Conservation (phyloP, 352 stramenopile species). For the Phytopythium boreale region DNA sequence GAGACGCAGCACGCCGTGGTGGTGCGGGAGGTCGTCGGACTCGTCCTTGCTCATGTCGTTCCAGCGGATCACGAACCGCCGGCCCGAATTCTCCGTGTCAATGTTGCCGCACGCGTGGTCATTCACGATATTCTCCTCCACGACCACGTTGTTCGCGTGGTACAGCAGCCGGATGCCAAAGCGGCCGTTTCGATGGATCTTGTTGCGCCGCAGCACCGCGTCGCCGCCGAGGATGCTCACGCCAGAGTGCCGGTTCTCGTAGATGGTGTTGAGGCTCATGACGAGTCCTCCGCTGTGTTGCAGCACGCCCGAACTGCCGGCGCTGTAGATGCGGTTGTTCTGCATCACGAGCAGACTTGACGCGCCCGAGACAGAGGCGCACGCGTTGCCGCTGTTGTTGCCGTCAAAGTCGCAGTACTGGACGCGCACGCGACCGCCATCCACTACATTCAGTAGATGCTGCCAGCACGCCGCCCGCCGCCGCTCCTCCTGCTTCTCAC, state of each 20-base stretch:
- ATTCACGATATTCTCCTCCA: slow-evolving; percentile 70
- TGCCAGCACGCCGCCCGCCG: slow-evolving; percentile 48
- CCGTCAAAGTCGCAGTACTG: slow-evolving; percentile 72
- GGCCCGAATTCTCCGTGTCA: slow-evolving; percentile 70
- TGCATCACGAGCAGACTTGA: slow-evolving; percentile 47
- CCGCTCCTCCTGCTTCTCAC: slow-evolving; percentile 8
- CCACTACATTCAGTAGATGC: slow-evolving; percentile 48
- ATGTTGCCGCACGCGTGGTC: slow-evolving; percentile 70
- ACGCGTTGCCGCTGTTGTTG: slow-evolving; percentile 60
- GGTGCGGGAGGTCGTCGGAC: slow-evolving; percentile 46
- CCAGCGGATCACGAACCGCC: slow-evolving; percentile 73
- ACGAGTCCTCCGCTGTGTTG: slow-evolving; percentile 51
- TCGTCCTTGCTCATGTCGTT: slow-evolving; percentile 75
- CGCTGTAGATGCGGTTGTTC: slow-evolving; percentile 54
- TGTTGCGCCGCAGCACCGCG: slow-evolving; percentile 59
- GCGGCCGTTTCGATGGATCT: slow-evolving; percentile 57
- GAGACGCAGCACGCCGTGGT: slow-evolving; percentile 43
- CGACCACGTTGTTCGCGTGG: slow-evolving; percentile 62
- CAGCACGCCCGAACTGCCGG: slow-evolving; percentile 60
- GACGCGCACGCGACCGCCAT: slow-evolving; percentile 41
- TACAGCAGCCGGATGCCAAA: slow-evolving; percentile 76
- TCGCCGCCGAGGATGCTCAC: slow-evolving; percentile 55
- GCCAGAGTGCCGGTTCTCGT: slow-evolving; percentile 53
- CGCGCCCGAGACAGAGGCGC: slow-evolving; percentile 47
- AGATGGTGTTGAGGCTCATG: slow-evolving; percentile 54